Conservation (phyloP, 2,329 filamentous ascomycete genomes). For the Coniochaeta pulveracea region DNA sequence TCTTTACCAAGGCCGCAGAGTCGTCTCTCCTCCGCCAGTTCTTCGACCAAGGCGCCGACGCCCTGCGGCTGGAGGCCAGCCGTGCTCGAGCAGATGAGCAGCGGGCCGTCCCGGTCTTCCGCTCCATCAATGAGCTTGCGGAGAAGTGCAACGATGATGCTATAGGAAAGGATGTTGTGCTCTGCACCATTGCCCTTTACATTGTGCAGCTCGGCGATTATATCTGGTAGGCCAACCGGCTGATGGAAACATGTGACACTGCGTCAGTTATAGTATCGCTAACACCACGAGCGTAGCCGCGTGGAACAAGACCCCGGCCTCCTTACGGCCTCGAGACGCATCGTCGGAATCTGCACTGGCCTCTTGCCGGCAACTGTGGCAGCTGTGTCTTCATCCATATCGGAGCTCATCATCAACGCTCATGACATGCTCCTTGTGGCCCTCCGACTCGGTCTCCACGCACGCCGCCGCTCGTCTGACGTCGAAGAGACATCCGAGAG, state of each 20-base stretch:
- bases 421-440: not conserved
- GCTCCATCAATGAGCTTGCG: not conserved
- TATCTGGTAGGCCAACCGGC: not conserved
- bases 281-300: not conserved
- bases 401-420: not conserved
- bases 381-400: not conserved
- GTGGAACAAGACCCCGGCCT: not conserved
- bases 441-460: not conserved
- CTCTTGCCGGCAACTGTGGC: not conserved
- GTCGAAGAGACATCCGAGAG: not conserved
- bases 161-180: not conserved
- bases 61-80: not conserved
- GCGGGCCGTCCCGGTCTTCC: not conserved
- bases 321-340: not conserved
- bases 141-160: not conserved
- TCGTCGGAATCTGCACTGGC: not conserved
- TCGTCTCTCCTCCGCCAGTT: not conserved
- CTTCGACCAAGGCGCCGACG: not conserved
- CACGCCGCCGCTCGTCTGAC: not conserved
- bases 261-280: not conserved
- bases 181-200: not conserved
- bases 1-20: not conserved
- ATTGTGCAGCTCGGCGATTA: not conserved
- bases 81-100: not conserved
- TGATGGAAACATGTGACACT: not conserved